Percentiles rank a stretch among this genome's conserved stretches.
phyloP scores from a whole-genome alignment of 2,329 filamentous ascomycete species.

The Sclerotinia subarctica region DNA sequence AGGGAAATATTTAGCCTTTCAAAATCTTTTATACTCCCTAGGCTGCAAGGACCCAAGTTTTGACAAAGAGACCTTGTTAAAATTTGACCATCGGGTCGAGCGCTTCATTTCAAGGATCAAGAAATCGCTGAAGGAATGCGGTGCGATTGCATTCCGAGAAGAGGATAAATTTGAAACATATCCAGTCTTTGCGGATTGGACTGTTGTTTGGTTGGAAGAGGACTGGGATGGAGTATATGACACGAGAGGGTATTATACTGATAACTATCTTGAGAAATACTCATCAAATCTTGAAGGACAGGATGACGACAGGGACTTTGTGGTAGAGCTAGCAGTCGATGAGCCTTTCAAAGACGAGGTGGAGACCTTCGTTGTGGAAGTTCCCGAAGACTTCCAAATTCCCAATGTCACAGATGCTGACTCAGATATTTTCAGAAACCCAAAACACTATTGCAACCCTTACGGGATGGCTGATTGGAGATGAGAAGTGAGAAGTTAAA shows the following conservation, averaged over 20 bases:
- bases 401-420: neutral
- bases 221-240: constrained; percentile 9
- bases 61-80: neutral
- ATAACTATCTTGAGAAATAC: neutral
- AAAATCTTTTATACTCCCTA: neutral
- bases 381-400: neutral
- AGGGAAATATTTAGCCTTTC: neutral
- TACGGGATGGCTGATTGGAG: constrained; percentile 4
- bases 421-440: neutral
- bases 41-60: constrained; percentile 8
- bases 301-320: fast-evolving
- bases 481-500: neutral
- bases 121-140: neutral
- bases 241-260: neutral
- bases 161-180: neutral
- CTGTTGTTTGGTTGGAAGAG: constrained; percentile 1
- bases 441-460: neutral
- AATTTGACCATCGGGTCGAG: neutral
- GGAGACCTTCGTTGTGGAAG: neutral
- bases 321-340: neutral
- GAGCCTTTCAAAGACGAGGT: neutral
- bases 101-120: neutral
- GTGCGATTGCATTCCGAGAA: neutral
- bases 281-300: neutral
- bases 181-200: constrained; percentile 7